These are phyloP conservation scores for Penicillium silybi DNA, from an alignment of 495 filamentous ascomycete genomes.

Conservation along the genomic window DNA sequence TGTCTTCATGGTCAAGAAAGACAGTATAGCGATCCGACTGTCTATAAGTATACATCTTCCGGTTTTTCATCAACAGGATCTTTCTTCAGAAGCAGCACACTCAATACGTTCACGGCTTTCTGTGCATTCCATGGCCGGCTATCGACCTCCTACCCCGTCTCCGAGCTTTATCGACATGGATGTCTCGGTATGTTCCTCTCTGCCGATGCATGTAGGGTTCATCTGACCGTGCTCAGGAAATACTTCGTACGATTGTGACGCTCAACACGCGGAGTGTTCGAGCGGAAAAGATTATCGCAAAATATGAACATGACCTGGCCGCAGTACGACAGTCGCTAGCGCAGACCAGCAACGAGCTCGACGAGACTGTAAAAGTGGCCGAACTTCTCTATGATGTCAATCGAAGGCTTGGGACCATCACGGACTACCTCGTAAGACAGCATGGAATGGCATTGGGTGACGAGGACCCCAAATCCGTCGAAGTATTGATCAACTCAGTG, in stretches of 20 bases:
- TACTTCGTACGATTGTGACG: slow-evolving; percentile 7
- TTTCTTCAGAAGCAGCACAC: too few relatives aligned
- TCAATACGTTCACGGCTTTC: too few relatives aligned
- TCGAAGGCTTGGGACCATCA: slow-evolving; percentile 9
- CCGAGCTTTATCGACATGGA: slow-evolving; percentile 24
- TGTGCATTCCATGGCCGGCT: too few relatives aligned
- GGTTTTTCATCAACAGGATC: too few relatives aligned
- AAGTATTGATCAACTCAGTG: slow-evolving; percentile 8
- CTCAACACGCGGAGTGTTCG: slow-evolving; percentile 7
- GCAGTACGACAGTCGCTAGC: neutral
- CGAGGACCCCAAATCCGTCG: slow-evolving; percentile 4
- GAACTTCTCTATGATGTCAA: slow-evolving; percentile 12
- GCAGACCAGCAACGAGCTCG: slow-evolving; percentile 4
- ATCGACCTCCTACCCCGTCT: too few relatives aligned
- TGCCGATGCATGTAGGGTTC: neutral
- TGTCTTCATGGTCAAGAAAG: too few relatives aligned
- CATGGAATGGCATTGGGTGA: slow-evolving; percentile 3
- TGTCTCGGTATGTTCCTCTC: slow-evolving; percentile 1
- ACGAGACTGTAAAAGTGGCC: slow-evolving; percentile 7
- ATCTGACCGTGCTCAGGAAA: slow-evolving; percentile 3
- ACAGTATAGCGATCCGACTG: too few relatives aligned
- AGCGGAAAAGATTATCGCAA: slow-evolving; percentile 4
- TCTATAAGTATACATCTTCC: too few relatives aligned
- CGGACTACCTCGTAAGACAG: slow-evolving; percentile 7
- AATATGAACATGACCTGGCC: slow-evolving; percentile 7